Conservation (phyloP, 2,329 filamentous ascomycete genomes). For the Amauroascus niger region DNA sequence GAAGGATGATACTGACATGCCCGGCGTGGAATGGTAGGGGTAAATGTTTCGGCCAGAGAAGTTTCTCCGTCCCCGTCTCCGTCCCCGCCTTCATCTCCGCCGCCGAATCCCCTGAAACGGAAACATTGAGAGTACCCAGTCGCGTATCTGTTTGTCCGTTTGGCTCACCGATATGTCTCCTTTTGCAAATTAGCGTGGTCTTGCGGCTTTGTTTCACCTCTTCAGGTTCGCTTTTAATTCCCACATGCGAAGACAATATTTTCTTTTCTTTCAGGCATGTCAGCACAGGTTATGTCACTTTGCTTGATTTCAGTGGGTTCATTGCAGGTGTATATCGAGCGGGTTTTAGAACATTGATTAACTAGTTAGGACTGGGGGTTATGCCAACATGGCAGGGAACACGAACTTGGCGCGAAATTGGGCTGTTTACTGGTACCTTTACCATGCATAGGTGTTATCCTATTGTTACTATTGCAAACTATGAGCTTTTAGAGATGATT, state of each 20-base stretch:
- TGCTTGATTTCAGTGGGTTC: not conserved
- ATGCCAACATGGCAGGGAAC: not conserved
- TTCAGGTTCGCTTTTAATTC: not conserved
- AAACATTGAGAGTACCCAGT: conserved; percentile 18
- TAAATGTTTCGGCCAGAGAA: conserved; percentile 15
- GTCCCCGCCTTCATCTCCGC: conserved; percentile 15
- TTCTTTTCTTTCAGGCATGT: not conserved
- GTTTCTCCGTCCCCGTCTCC: conserved; percentile 14
- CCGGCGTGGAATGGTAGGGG: conserved; percentile 25
- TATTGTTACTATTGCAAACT: not conserved
- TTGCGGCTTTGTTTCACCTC: not conserved
- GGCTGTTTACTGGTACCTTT: not conserved
- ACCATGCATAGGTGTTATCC: not conserved
- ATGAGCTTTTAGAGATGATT: not conserved
- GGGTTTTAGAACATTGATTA: not conserved
- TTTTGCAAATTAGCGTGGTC: not conserved
- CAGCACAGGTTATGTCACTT: not conserved
- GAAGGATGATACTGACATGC: conserved; percentile 20
- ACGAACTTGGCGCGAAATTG: not conserved
- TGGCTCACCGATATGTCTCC: not conserved
- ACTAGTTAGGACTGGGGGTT: not conserved
- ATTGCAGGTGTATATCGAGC: not conserved
- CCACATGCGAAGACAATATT: not conserved
- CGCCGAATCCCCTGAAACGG: conserved; percentile 29
- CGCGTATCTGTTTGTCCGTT: not conserved